These are phyloP conservation scores for Cyberlindnera bimundalis DNA, from an alignment of 805 yeast species.

Conservation along the genomic window DNA sequence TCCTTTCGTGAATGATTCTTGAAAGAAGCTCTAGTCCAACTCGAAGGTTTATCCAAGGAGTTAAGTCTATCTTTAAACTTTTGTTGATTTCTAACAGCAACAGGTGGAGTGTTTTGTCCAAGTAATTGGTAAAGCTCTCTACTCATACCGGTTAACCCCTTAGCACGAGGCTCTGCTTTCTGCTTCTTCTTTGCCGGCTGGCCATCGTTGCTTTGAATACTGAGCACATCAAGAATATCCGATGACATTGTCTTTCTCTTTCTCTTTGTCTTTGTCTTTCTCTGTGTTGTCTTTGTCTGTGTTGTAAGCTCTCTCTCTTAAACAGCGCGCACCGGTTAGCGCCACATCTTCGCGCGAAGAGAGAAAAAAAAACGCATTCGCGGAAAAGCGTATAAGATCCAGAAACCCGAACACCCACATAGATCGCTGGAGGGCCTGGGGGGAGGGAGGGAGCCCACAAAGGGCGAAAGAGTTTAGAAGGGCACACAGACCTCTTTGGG, in stretches of 20 bases:
- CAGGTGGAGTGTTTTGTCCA: conserved; percentile 92
- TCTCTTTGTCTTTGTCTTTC: background rate
- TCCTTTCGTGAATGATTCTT: conserved; percentile 49
- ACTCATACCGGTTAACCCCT: conserved; percentile 65
- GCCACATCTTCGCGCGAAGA: too few species aligned
- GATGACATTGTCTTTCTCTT: conserved; percentile 33
- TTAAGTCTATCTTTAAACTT: conserved; percentile 64
- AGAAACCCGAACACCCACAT: background rate
- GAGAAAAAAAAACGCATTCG: background rate
- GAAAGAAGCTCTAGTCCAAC: conserved; percentile 77
- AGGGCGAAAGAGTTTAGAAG: too few species aligned
- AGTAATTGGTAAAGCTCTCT: conserved; percentile 83
- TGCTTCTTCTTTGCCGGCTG: conserved; percentile 32
- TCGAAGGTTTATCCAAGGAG: conserved; percentile 60
- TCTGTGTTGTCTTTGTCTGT: background rate
- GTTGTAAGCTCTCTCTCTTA: background rate
- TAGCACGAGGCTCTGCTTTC: conserved; percentile 27
- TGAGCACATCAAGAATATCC: conserved; percentile 75
- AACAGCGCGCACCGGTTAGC: too few species aligned
- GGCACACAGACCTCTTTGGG: too few species aligned
- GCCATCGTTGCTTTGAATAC: conserved; percentile 44
- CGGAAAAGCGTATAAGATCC: too few species aligned
- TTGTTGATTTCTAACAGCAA: conserved; percentile 46
- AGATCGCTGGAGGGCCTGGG: background rate
- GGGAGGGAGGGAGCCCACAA: background rate